Evolutionary conservation across 129 eudicot species (phyloP).

Genomic region (Chrysanthemum lavandulifolium): DNA sequence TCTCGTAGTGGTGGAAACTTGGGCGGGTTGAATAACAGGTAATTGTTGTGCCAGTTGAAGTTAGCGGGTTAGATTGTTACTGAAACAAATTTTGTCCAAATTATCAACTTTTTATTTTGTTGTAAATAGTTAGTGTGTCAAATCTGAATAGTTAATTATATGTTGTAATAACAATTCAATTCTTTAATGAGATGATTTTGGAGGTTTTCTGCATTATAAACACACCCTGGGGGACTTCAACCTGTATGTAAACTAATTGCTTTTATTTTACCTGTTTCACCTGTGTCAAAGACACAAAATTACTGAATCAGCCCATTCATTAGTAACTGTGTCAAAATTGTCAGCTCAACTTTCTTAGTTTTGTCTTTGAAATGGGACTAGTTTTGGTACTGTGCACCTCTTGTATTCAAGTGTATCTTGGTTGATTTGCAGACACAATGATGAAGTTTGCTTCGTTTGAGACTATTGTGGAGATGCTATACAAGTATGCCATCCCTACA

Average conservation of each 20-base stretch:
- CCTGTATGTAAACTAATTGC: background rate
- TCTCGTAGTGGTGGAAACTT: background rate
- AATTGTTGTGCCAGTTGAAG: background rate
- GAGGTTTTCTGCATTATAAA: background rate
- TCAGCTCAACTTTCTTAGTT: background rate
- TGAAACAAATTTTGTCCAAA: background rate
- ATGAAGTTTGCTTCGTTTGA: constrained; percentile 98
- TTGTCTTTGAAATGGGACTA: background rate
- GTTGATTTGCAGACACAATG: constrained; percentile 78
- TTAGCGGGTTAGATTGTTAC: background rate
- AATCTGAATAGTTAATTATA: background rate
- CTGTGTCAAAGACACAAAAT: background rate
- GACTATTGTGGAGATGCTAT: constrained; percentile 77
- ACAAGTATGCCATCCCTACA: constrained; percentile 76
- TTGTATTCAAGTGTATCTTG: background rate
- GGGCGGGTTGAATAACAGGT: background rate
- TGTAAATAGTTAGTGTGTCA: background rate
- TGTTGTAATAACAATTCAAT: background rate
- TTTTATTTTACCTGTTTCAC: background rate
- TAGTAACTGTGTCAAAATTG: background rate
- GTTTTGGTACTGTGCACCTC: background rate
- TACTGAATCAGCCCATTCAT: background rate
- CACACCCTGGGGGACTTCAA: background rate
- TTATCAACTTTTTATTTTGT: background rate
- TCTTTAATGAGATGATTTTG: background rate